phyloP scores from a whole-genome alignment of 768 basidiomycete species.

The Hericium erinaceus region DNA sequence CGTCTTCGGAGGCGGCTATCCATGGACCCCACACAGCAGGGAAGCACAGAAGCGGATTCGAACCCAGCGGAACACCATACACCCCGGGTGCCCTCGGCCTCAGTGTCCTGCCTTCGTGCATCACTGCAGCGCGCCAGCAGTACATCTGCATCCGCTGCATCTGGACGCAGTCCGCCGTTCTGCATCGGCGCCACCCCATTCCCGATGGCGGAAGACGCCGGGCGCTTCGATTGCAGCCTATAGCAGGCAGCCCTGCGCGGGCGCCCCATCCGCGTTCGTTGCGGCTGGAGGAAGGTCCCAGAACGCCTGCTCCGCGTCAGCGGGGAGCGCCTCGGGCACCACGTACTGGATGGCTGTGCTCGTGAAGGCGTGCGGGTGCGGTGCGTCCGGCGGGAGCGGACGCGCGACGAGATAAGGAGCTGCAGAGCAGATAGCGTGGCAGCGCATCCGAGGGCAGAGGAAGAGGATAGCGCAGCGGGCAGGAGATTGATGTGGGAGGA shows the following conservation, averaged over 20 bases:
- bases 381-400: slow-evolving; percentile 38
- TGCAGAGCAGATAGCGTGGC: slow-evolving; percentile 18
- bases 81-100: background rate
- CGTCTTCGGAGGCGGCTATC: too few relatives aligned
- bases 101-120: background rate
- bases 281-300: slow-evolving; percentile 16
- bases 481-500: slow-evolving; percentile 7
- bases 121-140: background rate
- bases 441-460: too few relatives aligned
- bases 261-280: background rate
- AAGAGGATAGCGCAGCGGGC: background rate
- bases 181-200: background rate
- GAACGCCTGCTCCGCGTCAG: slow-evolving; percentile 17
- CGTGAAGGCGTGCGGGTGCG: slow-evolving; percentile 59
- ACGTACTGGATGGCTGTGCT: slow-evolving; percentile 52
- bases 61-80: background rate
- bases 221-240: background rate
- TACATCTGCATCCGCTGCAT: background rate
- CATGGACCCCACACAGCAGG: too few relatives aligned
- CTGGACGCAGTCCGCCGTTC: too few relatives aligned
- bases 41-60: background rate
- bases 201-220: background rate
- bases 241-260: slow-evolving; percentile 1
- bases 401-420: slow-evolving; percentile 39
- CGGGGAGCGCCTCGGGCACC: slow-evolving; percentile 13